Evolutionary conservation across 2,329 filamentous ascomycete species (phyloP), one percentile per base, ranked within the genome.

Genomic region (Clarireedia sp.): DNA sequence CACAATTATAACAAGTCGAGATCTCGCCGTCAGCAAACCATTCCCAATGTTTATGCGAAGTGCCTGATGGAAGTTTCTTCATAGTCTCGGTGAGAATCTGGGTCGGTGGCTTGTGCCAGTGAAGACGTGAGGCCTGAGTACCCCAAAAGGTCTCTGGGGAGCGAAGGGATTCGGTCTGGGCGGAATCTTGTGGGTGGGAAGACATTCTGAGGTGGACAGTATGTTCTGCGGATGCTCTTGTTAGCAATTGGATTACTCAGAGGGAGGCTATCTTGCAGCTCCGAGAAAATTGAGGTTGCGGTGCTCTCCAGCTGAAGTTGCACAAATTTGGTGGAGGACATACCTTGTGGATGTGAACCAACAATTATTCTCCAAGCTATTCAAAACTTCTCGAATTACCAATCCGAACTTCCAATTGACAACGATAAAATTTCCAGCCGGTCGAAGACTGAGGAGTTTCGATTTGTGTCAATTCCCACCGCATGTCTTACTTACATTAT

Each of bases 11-110:
- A 63, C 87, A 90, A 0, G 90, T 96, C 40, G 87, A 94, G 63
- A 97, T 88, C 73, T 94, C 84, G 59, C 91, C 92, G 60, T 83
- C 89, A 0, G 88, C 82, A 63, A 95, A 96, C 92, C 92, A 97
- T 60, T 83, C 81, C 90, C 91, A 96, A 67, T 87, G 83, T 43
- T 82, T 78, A 67, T 95, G 85, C 16, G 75, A 74, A n/a, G 76
- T 72, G 55, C 83, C 84, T 60, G 73, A 79, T 52, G 75, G 71
- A 3, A 94, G 74, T 7, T 75, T 81, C 71, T 88, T 91, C 48
- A 77, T 81, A 19, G 76, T 78, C 40, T 73, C 75, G 3, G 73
- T 73, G 21, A 95, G 77, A 0, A 81, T 79, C 0, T 77, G 74
- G 12, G 78, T 78, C 7, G 91, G 91, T 54, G 80, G 78, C 66